Base-by-base conservation (phyloP, 1,284 basidiomycete species). In the Cystobasidium slooffiae region DNA sequence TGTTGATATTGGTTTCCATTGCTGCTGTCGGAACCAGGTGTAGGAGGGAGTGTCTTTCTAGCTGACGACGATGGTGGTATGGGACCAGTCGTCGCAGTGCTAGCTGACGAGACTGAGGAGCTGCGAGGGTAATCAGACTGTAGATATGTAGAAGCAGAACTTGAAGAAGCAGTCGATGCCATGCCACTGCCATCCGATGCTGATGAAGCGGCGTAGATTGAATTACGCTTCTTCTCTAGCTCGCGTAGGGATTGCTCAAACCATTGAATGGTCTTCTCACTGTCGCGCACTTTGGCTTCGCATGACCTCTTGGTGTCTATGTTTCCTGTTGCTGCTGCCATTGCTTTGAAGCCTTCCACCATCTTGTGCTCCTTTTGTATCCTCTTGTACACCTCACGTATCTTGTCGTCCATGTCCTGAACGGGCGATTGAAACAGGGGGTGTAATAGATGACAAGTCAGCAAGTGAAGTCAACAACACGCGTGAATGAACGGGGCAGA, bases 301-400 rank as follows among this genome's bases (percentile, higher is more conserved):
- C 79, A 80, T 37, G 76, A 77, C 18, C 90, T 87, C 70, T 93
- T 85, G 69, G 95, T 93, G 83, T 95, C 93, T 77, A 88, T 91
- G 81, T 96, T 96, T 64, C 85, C 87, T 47, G 93, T 94, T 4
- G 92, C 93, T 81, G 88, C 88, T 64, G 90, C 88, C 75, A 96
- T 86, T 77, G 88, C 86, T 81, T 91, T 88, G 64, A 90, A 90
- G 22, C 90, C 93, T 83, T 95, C 91, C 79, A 96, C 87, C 82
- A 95, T 90, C 86, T 93, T 94, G 83, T 90, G 91, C 85, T 96
- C 93, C 64, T 90, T 94, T 84, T 91, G 88, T 83, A 96, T 95
- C 83, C 92, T 91, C 83, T 88, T 90, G 84, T 91, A 89, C 80
- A 95, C 89, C 84, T 94, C 92, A 83, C 91, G 89, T 82, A 96